Percentiles rank a stretch among this genome's conserved stretches.
phyloP scores from a whole-genome alignment of 768 basidiomycete genomes.

The Termitomyces titanicus region DNA sequence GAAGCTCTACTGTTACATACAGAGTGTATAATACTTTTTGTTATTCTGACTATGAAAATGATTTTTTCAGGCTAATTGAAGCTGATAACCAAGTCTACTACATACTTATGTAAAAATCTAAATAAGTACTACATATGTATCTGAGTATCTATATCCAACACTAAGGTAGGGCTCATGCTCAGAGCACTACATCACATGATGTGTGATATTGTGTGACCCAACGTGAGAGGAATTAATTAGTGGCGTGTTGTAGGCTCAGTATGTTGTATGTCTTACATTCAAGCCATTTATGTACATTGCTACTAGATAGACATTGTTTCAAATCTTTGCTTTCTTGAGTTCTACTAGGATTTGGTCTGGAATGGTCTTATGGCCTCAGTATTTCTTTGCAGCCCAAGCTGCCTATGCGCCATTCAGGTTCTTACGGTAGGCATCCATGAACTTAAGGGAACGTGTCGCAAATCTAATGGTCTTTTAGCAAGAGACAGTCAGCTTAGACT shows the following conservation, averaged over 20 bases:
- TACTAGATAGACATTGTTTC: background rate
- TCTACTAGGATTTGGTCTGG: background rate
- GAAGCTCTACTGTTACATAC: too few relatives aligned
- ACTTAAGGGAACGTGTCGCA: background rate
- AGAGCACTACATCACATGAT: background rate
- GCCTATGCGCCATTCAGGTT: background rate
- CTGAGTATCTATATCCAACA: too few relatives aligned
- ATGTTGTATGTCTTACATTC: background rate
- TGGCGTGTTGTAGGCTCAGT: too few relatives aligned
- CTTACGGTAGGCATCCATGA: background rate
- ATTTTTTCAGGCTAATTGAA: too few relatives aligned
- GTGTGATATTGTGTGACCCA: background rate
- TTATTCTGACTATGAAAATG: too few relatives aligned
- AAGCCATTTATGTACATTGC: background rate
- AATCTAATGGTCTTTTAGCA: background rate
- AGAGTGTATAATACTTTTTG: too few relatives aligned
- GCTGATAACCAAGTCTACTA: too few relatives aligned
- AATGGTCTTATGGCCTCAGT: background rate
- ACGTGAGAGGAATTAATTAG: background rate
- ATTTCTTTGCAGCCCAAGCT: background rate
- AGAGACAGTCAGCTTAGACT: too few relatives aligned
- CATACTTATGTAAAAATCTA: too few relatives aligned
- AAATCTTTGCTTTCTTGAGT: background rate
- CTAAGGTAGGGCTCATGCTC: background rate
- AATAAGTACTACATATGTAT: too few relatives aligned